Conservation (phyloP, 192 early-diverging fungal genomes). For the Diversispora epigaea region DNA sequence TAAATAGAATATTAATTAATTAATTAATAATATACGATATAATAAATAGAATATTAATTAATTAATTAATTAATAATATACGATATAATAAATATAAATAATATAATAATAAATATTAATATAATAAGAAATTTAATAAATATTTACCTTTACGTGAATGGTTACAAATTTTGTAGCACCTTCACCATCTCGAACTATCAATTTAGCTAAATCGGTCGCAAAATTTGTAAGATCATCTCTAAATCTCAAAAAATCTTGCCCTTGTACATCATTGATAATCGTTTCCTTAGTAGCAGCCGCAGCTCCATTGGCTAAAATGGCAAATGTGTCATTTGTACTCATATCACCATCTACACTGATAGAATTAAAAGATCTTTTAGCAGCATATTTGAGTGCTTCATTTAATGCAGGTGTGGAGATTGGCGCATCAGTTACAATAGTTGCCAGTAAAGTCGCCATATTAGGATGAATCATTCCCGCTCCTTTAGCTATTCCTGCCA, state of each 20-base stretch:
- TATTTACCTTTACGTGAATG: constrained; percentile 70
- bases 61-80: neutral
- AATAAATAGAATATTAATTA: neutral
- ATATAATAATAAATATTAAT: neutral
- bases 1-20: neutral
- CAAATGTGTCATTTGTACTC: constrained; percentile 94
- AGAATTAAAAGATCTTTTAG: constrained; percentile 91
- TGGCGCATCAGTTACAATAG: constrained; percentile 81
- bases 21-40: neutral
- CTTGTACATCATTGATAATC: constrained; percentile 43
- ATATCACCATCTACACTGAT: constrained; percentile 96
- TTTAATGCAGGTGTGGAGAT: constrained; percentile 66
- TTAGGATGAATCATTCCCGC: constrained; percentile 99
- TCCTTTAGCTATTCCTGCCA: constrained; percentile 95
- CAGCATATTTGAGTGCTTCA: constrained; percentile 73
- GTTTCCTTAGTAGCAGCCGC: constrained; percentile 39
- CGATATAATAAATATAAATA: too few relatives aligned
- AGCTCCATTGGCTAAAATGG: constrained; percentile 85
- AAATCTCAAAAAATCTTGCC: constrained; percentile 67
- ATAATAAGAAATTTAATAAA: neutral
- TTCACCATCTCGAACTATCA: constrained; percentile 95
- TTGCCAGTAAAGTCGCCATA: constrained; percentile 93
- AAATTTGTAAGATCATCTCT: constrained; percentile 73
- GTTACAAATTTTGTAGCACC: constrained; percentile 98
- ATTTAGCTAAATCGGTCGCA: constrained; percentile 80